Evolutionary conservation across 805 yeast genomes (phyloP), one percentile per base, ranked within the genome.

Genomic region (Wickerhamiella kurtzmanii): DNA sequence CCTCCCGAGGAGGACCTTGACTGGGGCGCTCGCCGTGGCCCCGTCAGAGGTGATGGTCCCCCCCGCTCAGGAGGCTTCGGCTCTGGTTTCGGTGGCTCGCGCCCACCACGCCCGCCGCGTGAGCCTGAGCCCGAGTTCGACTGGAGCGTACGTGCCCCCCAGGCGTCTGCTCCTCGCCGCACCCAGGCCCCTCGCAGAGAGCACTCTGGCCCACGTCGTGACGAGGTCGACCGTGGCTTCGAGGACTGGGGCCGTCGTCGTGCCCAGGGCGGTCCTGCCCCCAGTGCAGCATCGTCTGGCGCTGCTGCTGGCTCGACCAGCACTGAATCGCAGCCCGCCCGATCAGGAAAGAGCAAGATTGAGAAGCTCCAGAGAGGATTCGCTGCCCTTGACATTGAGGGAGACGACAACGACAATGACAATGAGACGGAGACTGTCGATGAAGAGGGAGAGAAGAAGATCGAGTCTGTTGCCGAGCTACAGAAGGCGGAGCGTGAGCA

Each of bases 101-200:
- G 32, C 11, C 32, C 32, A 6, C 48, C 54, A 3, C 50, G 52
- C 20, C 53, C 56, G 13, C 52, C 54, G 20, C 53, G 56, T 43
- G 54, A 48, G 48, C 54, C 48, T 11, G 51, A 46, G 37, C 47
- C 53, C 17, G 52, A 49, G 22, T 35, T 49, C 22, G 53, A 55
- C 53, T 55, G 58, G 58, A 16, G 47, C 5, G 16, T 28, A 13
- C 56, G 58, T 39, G 25, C 48, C n/a, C 5, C 55, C 55, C 49
- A 55, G 59, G 58, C 60, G 61, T 52, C 70, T 68, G 50, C 57
- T 66, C 53, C 64, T 50, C 68, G 68, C 43, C 60, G 47, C 49
- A 53, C 44, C 32, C 39, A 56, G 54, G 64, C 71, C 54, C 46
- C 44, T 54, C 63, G 53, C 63, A 54, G 59, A 65, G 50, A 56